Base-by-base conservation (phyloP, 495 filamentous ascomycete species). In the Bacidia rubella region DNA sequence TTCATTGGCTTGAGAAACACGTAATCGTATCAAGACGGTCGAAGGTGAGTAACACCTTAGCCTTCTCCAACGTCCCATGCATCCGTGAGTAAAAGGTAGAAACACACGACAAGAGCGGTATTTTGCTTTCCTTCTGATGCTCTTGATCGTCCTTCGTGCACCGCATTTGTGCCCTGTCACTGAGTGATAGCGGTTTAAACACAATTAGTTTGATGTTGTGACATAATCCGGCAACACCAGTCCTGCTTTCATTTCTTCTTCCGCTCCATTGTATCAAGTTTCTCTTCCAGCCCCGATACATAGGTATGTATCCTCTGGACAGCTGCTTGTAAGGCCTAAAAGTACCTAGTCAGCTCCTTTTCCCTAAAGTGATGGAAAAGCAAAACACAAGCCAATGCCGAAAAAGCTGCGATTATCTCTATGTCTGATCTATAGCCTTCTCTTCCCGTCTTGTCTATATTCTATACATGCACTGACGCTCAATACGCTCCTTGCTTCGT, bases 231-330 rank as follows among this genome's bases (percentile, higher is more conserved):
- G n/a, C 41, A 43, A 17, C 23, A 20, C 41, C 35, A 50, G 60
- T n/a, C n/a, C n/a, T n/a, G n/a, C n/a, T n/a, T n/a, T n/a, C n/a
- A n/a, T n/a, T 55, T 70, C 60, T 81, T 82, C 69, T 80, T 83
- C 61, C 74, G 79, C 56, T 86, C 71, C 60, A 83, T 62, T 54
- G 76, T 68, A 57, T 86, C 82, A 57, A 95, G 73, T 68, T 85
- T 88, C 53, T 86, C 75, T 70, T 98, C 92, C 41, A 98, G 70
- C 35, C 78, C 78, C 49, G 74, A 74, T 46, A 96, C 79, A 61
- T 96, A 94, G 26, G 74, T 74, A 67, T 90, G 86, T 62, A 96
- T 76, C 63, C 85, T 80, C 59, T 89, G 81, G 38, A 93, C 88
- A 49, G 90, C 85, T 43, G 78, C 73, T 77, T 96, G 92, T 51